Evolutionary conservation across 2,329 filamentous ascomycete genomes (phyloP).

Genomic region (Cladophialophora chaetospira): DNA sequence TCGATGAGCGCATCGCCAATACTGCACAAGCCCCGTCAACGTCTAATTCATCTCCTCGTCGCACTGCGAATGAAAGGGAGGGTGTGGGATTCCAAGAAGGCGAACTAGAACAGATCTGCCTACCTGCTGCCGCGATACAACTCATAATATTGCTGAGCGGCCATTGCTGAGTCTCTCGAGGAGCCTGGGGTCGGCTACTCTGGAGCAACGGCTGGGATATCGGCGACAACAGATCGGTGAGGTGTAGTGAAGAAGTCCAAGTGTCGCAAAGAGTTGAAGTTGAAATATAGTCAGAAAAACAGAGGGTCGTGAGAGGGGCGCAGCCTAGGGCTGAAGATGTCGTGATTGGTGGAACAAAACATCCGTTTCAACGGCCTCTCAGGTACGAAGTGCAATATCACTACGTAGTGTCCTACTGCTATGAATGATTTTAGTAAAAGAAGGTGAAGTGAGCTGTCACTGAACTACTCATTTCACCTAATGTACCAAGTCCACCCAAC

Average conservation of each 20-base stretch:
- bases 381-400: too few relatives aligned
- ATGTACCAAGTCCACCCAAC: too few relatives aligned
- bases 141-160: slow-evolving; percentile 71
- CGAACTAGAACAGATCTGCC: background rate
- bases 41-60: slow-evolving; percentile 5
- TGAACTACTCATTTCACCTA: background rate
- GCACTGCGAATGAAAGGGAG: background rate
- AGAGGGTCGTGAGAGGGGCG: background rate
- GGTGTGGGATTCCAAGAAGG: background rate
- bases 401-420: too few relatives aligned
- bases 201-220: background rate
- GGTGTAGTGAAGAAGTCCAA: background rate
- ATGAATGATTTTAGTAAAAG: background rate
- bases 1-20: slow-evolving; percentile 92
- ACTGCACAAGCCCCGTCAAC: slow-evolving; percentile 53
- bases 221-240: background rate
- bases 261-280: background rate
- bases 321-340: background rate
- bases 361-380: background rate
- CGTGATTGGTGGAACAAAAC: background rate
- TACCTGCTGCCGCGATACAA: slow-evolving; percentile 99
- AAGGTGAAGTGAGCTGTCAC: background rate
- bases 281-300: background rate
- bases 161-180: slow-evolving; percentile 31
- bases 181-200: background rate